These are phyloP conservation scores for Nemophila menziesii DNA, from an alignment of 257 asterid species.

Conservation along the genomic window DNA sequence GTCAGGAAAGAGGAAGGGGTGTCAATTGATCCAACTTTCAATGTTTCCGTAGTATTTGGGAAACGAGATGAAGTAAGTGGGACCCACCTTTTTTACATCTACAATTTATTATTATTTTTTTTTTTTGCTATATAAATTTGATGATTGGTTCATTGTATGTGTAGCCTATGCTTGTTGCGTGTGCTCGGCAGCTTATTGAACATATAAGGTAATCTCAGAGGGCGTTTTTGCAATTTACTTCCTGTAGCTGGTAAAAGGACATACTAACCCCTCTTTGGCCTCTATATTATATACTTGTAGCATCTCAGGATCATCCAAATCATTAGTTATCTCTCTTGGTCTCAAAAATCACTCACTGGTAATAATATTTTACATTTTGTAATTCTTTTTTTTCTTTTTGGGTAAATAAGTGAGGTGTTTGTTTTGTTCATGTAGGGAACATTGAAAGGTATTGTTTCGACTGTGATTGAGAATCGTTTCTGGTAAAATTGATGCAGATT, in stretches of 20 bases:
- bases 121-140: background rate
- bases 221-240: background rate
- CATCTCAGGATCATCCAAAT: conserved; percentile 53
- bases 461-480: conserved; percentile 36
- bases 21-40: conserved; percentile 58
- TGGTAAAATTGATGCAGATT: too few species aligned
- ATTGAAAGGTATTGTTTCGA: conserved; percentile 51
- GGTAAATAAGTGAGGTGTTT: too few species aligned
- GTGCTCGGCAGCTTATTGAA: conserved; percentile 83
- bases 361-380: conserved; percentile 2
- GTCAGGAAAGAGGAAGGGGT: conserved; percentile 85
- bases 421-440: conserved; percentile 33
- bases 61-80: conserved; percentile 72
- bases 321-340: conserved; percentile 77
- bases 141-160: conserved; percentile 11
- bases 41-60: conserved; percentile 60
- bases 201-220: conserved; percentile 51
- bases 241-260: conserved; percentile 4
- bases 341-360: conserved; percentile 79
- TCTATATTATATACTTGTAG: conserved; percentile 28
- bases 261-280: background rate
- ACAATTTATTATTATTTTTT: background rate
- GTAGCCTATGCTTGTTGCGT: conserved; percentile 82
- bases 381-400: background rate
- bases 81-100: too few species aligned